Base-by-base conservation (phyloP, 352 stramenopile genomes). In the Globisporangium alternatum region DNA sequence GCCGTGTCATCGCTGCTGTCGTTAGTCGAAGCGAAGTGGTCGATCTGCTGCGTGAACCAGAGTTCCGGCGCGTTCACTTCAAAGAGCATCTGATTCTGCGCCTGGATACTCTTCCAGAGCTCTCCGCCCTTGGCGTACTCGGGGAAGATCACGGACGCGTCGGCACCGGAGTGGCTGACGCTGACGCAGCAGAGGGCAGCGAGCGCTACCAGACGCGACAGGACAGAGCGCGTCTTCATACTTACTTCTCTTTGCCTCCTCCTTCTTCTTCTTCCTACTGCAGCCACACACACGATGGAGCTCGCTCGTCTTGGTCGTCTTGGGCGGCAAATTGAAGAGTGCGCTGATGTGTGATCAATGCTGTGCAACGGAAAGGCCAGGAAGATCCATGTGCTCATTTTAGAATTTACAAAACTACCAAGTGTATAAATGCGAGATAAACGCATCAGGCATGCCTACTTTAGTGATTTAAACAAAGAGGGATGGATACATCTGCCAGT, bases 11-110 rank as follows among this genome's bases (percentile, higher is more conserved):
- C 8, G 62, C 28, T 0, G 56, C 52, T 2, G 17, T 44, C 5
- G 21, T 22, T 2, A 22, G 15, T 22, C 2, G 49, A 6, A 5
- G 41, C 33, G 30, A 89, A 91, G 67, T 93, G 85, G 60, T 93
- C 81, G 33, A 91, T 35, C 30, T 72, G 68, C 70, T 93, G 85
- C 56, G 71, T 69, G 64, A 93, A 93, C 85, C 82, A 91, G 48
- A 81, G 76, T 54, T 78, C 70, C 2, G 75, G 61, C 5, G 79
- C 60, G 2, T 70, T 49, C n/a, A 65, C 53, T 17, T 73, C 59
- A 57, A 86, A 82, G 9, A 89, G 51, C 43, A 71, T 59, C 47
- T 85, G 69, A 13, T 70, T 82, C 62, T 89, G 73, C 57, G 68
- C 68, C 60, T 88, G 75, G 47, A 91, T 66, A 8, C 78, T 56